Evolutionary conservation across 306 rosid genomes (phyloP).

Genomic region (Carpinus viminea): DNA sequence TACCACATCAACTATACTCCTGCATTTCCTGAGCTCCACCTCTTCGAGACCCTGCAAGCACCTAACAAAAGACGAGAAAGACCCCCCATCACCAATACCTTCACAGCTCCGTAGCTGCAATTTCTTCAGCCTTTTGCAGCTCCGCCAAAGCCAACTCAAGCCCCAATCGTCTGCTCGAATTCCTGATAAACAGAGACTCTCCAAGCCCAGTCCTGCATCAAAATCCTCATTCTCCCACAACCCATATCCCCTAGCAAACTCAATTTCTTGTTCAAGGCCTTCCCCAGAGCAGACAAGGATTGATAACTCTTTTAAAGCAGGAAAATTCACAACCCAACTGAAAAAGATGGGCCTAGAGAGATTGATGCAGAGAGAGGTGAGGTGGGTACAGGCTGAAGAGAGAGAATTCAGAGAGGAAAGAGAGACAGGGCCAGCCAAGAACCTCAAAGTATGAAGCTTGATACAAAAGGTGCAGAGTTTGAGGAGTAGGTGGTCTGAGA

Average conservation of each 20-base stretch:
- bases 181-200: constrained; percentile 59
- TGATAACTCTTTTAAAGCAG: constrained; percentile 52
- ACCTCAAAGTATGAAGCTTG: constrained; percentile 48
- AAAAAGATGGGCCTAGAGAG: constrained; percentile 64
- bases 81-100: constrained; percentile 70
- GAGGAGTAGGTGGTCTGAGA: constrained; percentile 42
- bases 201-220: constrained; percentile 47
- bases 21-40: constrained; percentile 78
- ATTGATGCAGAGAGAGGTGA: constrained; percentile 56
- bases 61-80: constrained; percentile 52
- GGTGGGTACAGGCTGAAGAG: constrained; percentile 46
- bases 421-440: constrained; percentile 55
- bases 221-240: constrained; percentile 33
- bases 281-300: constrained; percentile 33
- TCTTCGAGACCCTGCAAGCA: constrained; percentile 55
- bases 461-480: constrained; percentile 40
- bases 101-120: constrained; percentile 63
- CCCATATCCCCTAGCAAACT: constrained; percentile 17
- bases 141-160: constrained; percentile 70
- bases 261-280: constrained; percentile 15
- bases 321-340: constrained; percentile 56
- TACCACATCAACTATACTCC: constrained; percentile 69
- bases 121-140: constrained; percentile 56
- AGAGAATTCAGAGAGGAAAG: constrained; percentile 61
- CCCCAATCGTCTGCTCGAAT: constrained; percentile 63